Evolutionary conservation across 1,284 basidiomycete species (phyloP).

Genomic region (Moniliophthora roreri): DNA sequence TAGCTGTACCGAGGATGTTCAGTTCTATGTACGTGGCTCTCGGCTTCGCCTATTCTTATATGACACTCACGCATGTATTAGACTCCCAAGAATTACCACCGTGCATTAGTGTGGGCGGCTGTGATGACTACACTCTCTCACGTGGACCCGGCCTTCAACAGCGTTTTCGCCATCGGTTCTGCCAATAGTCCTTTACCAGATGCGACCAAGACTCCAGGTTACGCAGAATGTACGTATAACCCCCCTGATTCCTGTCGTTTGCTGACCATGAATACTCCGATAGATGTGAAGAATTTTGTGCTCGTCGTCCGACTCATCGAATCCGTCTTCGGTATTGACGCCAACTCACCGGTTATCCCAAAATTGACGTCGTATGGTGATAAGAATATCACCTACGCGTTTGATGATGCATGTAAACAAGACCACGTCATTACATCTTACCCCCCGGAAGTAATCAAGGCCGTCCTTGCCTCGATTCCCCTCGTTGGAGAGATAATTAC

Average conservation of each 20-base stretch:
- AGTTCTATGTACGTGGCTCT: constrained; percentile 63
- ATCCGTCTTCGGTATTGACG: constrained; percentile 51
- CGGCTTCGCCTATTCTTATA: background rate
- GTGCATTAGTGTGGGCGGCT: constrained; percentile 74
- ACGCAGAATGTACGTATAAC: constrained; percentile 56
- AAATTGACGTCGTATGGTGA: background rate
- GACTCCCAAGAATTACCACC: constrained; percentile 70
- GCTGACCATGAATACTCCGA: constrained; percentile 51
- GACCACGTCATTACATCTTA: background rate
- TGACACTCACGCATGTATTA: constrained; percentile 24
- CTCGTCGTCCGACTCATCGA: constrained; percentile 65
- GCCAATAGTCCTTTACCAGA: constrained; percentile 77
- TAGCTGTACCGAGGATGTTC: constrained; percentile 63
- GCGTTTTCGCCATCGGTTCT: constrained; percentile 72
- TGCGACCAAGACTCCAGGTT: constrained; percentile 60
- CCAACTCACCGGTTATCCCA: background rate
- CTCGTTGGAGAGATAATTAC: constrained; percentile 45
- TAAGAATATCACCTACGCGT: background rate
- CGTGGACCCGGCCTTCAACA: constrained; percentile 62
- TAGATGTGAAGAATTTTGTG: constrained; percentile 62
- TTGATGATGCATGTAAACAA: background rate
- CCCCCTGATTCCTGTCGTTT: background rate
- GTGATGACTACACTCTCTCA: constrained; percentile 77
- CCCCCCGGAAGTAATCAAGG: constrained; percentile 43
- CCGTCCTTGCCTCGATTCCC: constrained; percentile 46